A percentile compares a stretch with the other conserved stretches of the same genome.
Conservation (phyloP, 805 yeast species). For the Suhomyces emberorum region DNA sequence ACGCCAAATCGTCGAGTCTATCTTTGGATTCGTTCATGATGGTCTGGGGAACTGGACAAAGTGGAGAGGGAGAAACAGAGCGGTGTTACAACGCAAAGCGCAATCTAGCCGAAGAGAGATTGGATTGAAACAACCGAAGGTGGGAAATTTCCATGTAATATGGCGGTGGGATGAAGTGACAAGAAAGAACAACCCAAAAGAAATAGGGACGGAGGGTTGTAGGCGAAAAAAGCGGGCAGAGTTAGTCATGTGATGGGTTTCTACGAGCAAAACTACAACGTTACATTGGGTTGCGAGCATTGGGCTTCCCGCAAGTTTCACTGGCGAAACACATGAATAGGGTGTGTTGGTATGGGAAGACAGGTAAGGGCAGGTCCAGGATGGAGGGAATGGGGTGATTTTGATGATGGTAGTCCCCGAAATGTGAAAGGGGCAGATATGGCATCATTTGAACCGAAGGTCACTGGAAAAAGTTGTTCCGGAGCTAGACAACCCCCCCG, state of each 20-base stretch:
- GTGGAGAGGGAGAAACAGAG: neutral
- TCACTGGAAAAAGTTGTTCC: too few relatives aligned
- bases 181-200: neutral
- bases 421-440: too few relatives aligned
- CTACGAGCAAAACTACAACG: neutral
- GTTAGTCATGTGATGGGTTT: neutral
- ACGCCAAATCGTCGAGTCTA: slow-evolving; percentile 38
- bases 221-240: neutral
- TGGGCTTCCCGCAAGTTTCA: too few relatives aligned
- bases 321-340: too few relatives aligned
- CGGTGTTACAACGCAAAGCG: neutral
- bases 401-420: too few relatives aligned
- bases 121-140: slow-evolving; percentile 1
- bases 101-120: neutral
- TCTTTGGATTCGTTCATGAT: slow-evolving; percentile 15
- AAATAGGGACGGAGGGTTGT: slow-evolving; percentile 1
- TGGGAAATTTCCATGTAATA: too few relatives aligned
- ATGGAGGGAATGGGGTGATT: too few relatives aligned
- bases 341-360: too few relatives aligned
- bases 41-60: neutral
- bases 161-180: neutral
- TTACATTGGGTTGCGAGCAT: too few relatives aligned
- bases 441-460: too few relatives aligned
- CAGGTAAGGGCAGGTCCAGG: too few relatives aligned
- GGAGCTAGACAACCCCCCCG: too few relatives aligned